A percentile compares a stretch with the other conserved stretches of the same genome.
Evolutionary conservation across 2,329 filamentous ascomycete genomes (phyloP).

Genomic region (Sporothrix dimorphospora): DNA sequence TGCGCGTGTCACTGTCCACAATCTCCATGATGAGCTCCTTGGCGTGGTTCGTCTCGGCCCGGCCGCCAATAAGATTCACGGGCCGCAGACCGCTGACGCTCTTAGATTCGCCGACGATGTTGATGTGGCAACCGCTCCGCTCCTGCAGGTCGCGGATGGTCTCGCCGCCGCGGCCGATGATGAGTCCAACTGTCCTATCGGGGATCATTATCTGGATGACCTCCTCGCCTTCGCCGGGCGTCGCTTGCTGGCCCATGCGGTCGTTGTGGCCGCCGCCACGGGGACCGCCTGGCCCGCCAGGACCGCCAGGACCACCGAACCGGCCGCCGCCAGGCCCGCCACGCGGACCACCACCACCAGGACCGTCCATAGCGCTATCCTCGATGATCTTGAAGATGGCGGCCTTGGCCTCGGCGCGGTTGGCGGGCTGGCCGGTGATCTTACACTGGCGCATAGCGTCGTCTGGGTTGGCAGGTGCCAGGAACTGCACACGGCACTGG

Average conservation of each 20-base stretch:
- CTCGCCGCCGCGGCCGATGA: slow-evolving; percentile 91
- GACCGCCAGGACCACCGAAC: slow-evolving; percentile 39
- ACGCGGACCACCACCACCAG: slow-evolving; percentile 46
- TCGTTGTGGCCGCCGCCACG: slow-evolving; percentile 41
- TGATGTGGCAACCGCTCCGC: slow-evolving; percentile 90
- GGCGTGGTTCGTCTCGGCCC: slow-evolving; percentile 72
- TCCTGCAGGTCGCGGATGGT: slow-evolving; percentile 93
- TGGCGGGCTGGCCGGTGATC: slow-evolving; percentile 73
- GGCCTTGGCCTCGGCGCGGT: slow-evolving; percentile 75
- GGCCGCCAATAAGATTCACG: slow-evolving; percentile 84
- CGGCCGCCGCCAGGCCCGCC: slow-evolving; percentile 40
- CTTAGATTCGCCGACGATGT: slow-evolving; percentile 92
- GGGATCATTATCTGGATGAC: slow-evolving; percentile 93
- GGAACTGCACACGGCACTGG: slow-evolving; percentile 83
- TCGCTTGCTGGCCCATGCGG: slow-evolving; percentile 31
- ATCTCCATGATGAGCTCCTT: slow-evolving; percentile 92
- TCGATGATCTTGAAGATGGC: slow-evolving; percentile 88
- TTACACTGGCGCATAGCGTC: slow-evolving; percentile 81
- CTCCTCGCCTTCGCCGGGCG: slow-evolving; percentile 77
- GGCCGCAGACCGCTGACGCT: slow-evolving; percentile 87
- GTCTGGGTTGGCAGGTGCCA: slow-evolving; percentile 72
- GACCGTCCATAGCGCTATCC: slow-evolving; percentile 67
- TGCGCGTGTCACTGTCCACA: slow-evolving; percentile 83
- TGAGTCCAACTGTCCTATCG: slow-evolving; percentile 87
- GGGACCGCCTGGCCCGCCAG: slow-evolving; percentile 32